A percentile compares a stretch with the other conserved stretches of the same genome.
Conservation (phyloP, 1,284 basidiomycete genomes). For the Cutaneotrichosporon dermatis region DNA sequence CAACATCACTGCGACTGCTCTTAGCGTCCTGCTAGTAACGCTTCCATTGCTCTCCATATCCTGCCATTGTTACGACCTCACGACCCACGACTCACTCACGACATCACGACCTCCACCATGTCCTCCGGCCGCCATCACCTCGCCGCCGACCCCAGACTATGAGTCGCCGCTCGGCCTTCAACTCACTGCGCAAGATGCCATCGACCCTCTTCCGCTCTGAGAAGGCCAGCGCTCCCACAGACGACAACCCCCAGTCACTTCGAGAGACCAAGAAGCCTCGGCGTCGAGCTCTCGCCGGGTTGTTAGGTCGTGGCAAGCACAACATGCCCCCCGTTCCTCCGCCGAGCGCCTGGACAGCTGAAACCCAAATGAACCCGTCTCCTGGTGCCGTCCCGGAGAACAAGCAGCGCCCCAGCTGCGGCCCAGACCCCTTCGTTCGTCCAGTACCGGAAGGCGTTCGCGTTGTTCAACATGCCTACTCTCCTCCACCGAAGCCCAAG, state of each 20-base stretch:
- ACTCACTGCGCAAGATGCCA: constrained; percentile 34
- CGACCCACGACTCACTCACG: too few species aligned
- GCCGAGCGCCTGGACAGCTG: background rate
- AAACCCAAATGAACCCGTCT: background rate
- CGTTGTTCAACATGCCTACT: constrained; percentile 5
- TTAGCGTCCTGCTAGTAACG: too few species aligned
- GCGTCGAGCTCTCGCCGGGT: background rate
- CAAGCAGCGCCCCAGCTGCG: constrained; percentile 33
- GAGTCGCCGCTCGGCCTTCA: constrained; percentile 10
- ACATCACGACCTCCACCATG: background rate
- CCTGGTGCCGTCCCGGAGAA: background rate
- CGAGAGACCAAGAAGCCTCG: background rate
- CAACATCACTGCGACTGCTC: too few species aligned
- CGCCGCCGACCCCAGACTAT: background rate
- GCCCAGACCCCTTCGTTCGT: constrained; percentile 37
- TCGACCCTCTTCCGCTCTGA: constrained; percentile 29
- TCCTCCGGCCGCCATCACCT: background rate
- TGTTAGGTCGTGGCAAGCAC: background rate
- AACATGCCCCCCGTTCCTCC: background rate
- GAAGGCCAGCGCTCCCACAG: background rate
- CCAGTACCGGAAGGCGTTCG: background rate
- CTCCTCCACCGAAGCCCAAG: constrained; percentile 10
- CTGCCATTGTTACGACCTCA: too few species aligned
- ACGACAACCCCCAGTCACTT: background rate
- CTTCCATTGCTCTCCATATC: too few species aligned